These are phyloP conservation scores for Paraphysoderma sedebokerense DNA, from an alignment of 371 early-diverging fungal species.

Conservation along the genomic window DNA sequence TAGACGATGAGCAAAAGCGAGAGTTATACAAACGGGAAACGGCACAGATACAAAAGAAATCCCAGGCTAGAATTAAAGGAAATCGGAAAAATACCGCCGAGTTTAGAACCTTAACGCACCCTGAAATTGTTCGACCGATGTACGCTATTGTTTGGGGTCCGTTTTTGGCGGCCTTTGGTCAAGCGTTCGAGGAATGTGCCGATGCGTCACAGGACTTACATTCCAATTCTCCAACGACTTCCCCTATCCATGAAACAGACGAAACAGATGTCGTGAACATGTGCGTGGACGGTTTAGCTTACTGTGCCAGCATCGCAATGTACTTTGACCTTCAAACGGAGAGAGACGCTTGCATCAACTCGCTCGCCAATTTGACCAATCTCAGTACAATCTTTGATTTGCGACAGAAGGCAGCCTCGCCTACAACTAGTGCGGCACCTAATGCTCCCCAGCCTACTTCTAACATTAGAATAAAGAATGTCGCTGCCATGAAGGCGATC, in stretches of 20 bases:
- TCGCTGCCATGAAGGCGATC: no score
- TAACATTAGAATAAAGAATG: no score
- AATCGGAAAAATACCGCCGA: constrained; percentile 3
- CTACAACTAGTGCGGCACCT: no score
- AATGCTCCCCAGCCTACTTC: no score
- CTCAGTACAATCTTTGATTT: no score
- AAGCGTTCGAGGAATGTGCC: constrained; percentile 20
- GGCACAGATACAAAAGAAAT: constrained; percentile 24
- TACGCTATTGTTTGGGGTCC: constrained; percentile 25
- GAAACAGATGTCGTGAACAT: constrained; percentile 10
- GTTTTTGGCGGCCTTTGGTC: constrained; percentile 26
- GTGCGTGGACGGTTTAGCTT: constrained; percentile 28
- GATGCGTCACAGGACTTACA: background rate
- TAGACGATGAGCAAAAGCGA: constrained; percentile 17
- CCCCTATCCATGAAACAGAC: background rate
- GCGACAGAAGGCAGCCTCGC: no score
- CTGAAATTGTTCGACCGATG: constrained; percentile 29
- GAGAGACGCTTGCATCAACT: constrained; percentile 33
- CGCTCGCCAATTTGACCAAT: constrained; percentile 26
- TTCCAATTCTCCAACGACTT: background rate
- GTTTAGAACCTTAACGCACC: constrained; percentile 14
- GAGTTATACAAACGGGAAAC: constrained; percentile 28
- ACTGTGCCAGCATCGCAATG: constrained; percentile 18
- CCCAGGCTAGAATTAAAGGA: constrained; percentile 15
- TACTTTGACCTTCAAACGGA: constrained; percentile 30